phyloP scores from a whole-genome alignment of 352 stramenopile genomes.

The Phytophthora europaea region DNA sequence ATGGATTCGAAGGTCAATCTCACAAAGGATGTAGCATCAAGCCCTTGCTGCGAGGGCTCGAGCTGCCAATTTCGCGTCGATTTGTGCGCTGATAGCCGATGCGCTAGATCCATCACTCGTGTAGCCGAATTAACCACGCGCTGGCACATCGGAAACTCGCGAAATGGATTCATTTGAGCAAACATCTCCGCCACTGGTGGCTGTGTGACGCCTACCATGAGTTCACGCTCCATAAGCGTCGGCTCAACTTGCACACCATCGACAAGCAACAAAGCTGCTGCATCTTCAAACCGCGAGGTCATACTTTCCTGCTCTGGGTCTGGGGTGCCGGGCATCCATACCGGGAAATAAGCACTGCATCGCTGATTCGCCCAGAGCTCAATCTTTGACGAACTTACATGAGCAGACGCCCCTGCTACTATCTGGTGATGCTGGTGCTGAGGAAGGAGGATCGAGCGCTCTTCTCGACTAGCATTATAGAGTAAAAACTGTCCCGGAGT shows the following conservation, averaged over 20 bases:
- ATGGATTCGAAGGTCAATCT: constrained; percentile 79
- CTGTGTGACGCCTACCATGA: constrained; percentile 49
- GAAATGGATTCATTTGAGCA: constrained; percentile 51
- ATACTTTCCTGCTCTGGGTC: constrained; percentile 72
- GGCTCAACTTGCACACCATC: constrained; percentile 67
- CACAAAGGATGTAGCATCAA: constrained; percentile 66
- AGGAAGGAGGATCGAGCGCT: constrained; percentile 38
- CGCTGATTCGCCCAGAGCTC: constrained; percentile 56
- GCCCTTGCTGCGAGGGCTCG: constrained; percentile 28
- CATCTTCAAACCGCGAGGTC: constrained; percentile 62
- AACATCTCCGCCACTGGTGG: constrained; percentile 35
- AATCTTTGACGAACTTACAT: constrained; percentile 36
- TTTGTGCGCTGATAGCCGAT: constrained; percentile 42
- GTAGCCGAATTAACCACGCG: constrained; percentile 47
- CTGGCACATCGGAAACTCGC: constrained; percentile 47
- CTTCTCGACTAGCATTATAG: constrained; percentile 32
- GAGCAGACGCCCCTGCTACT: constrained; percentile 16
- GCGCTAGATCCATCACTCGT: constrained; percentile 57
- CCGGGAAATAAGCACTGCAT: constrained; percentile 63
- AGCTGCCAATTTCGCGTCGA: constrained; percentile 38
- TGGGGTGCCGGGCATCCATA: constrained; percentile 68
- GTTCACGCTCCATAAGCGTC: constrained; percentile 70
- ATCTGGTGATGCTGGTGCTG: constrained; percentile 35
- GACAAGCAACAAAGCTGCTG: constrained; percentile 57
- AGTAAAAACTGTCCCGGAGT: constrained; percentile 49